Base-by-base conservation (phyloP, 2,329 filamentous ascomycete genomes). In the Aschersonia sp. region DNA sequence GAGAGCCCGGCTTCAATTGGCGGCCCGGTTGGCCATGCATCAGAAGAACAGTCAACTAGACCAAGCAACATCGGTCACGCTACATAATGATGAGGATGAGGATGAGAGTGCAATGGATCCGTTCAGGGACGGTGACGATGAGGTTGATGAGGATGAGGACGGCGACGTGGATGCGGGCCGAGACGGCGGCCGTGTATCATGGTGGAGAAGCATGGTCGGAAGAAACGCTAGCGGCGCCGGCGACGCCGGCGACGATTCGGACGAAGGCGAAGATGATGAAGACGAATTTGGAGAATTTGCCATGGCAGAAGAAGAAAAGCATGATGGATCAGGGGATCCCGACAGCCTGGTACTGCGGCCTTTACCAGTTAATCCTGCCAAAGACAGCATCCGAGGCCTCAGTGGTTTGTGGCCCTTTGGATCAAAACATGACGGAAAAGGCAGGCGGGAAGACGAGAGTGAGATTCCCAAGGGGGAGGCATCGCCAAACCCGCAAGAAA, bases 1-100 rank as follows among this genome's bases (percentile, higher is more conserved):
- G 6, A 80, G 90, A 46, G 90, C 90, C 6, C 80, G 90, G 46
- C 75, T 87, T 48, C 87, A 94, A 63, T 76, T 97, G n/a, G 89
- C 88, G n/a, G 85, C 86, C 10, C 80, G 89, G 10, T 73, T 97
- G 58, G 78, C 86, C 2, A 78, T 84, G 65, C 84, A 87, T 54
- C 78, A 81, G 55, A 83, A 86, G 62, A 78, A 79, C 54, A 70
- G 65, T 43, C 66, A 69, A 29, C 66, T 71, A 5, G 64, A 69
- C 30, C 66, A 68, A 14, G 67, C 73, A 5, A 68, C 72, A 9
- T 68, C 66, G 2, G 57, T 71, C 2, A 65, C 65, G 1, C 54
- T 65, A 30, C 61, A 64, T 49, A 55, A 67, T 50, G 61, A 63
- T 10, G 62, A 61, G 4, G 61, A 66, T 6, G 69, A 70, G 30